Evolutionary conservation across 345 rosid species (phyloP).

Genomic region (Toxicodendron radicans): DNA sequence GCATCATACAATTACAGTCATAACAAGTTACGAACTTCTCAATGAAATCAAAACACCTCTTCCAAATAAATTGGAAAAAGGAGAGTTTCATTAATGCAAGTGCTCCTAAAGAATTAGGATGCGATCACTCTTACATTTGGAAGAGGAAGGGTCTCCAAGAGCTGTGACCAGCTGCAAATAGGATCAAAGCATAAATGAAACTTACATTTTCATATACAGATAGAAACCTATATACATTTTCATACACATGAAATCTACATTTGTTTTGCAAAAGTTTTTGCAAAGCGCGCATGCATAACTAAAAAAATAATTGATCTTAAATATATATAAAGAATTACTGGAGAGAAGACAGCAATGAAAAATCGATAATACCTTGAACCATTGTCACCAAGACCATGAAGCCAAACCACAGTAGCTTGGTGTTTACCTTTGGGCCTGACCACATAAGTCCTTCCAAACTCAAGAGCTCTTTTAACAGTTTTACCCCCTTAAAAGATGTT

Average conservation of each 20-base stretch:
- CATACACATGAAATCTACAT: no score
- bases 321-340: not conserved
- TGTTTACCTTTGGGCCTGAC: conserved; percentile 97
- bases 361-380: conserved; percentile 68
- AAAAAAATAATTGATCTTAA: not conserved
- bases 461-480: conserved; percentile 51
- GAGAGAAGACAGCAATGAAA: conserved; percentile 11
- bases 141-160: conserved; percentile 91
- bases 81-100: not conserved
- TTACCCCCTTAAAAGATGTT: conserved; percentile 43
- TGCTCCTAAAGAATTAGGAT: not conserved
- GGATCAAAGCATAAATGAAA: conserved; percentile 30
- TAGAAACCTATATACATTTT: no score
- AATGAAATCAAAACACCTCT: conserved; percentile 5
- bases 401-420: conserved; percentile 95
- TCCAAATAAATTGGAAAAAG: not conserved
- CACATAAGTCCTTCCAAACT: conserved; percentile 92
- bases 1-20: conserved; percentile 24
- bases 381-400: conserved; percentile 95
- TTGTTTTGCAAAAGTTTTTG: no score
- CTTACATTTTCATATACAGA: no score
- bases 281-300: no score
- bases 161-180: conserved; percentile 95
- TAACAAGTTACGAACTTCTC: conserved; percentile 8
- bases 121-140: conserved; percentile 64